These are phyloP conservation scores for Liriodendron chinense DNA, from an alignment of 164 flowering plant species.

Conservation along the genomic window DNA sequence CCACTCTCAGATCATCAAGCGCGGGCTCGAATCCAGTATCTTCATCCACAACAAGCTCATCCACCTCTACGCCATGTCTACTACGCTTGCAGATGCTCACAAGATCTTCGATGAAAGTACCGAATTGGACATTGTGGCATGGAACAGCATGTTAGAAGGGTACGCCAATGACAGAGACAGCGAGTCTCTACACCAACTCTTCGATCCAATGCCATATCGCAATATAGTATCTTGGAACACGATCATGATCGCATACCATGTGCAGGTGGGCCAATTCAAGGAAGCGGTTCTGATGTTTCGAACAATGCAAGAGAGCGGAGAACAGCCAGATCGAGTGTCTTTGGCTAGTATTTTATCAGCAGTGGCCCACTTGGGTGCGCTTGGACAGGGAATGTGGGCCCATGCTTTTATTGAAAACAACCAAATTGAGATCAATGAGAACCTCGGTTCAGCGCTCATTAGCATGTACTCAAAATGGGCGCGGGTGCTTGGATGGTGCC, in stretches of 20 bases:
- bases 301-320: constrained; percentile 13
- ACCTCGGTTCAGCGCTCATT: constrained; percentile 15
- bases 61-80: constrained; percentile 7
- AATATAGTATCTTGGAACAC: constrained; percentile 16
- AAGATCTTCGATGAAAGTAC: constrained; percentile 14
- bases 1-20: constrained; percentile 11
- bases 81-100: constrained; percentile 10
- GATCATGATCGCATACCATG: constrained; percentile 13
- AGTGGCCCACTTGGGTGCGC: constrained; percentile 14
- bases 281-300: constrained; percentile 11
- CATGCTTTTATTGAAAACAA: constrained; percentile 8
- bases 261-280: constrained; percentile 6
- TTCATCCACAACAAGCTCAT: constrained; percentile 13
- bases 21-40: constrained; percentile 4
- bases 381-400: constrained; percentile 15
- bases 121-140: constrained; percentile 12
- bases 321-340: constrained; percentile 11
- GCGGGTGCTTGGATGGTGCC: constrained; percentile 12
- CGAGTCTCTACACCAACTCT: constrained; percentile 5
- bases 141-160: constrained; percentile 19
- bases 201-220: constrained; percentile 14
- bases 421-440: constrained; percentile 9
- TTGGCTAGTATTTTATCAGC: constrained; percentile 14
- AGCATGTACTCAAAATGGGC: constrained; percentile 17
- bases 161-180: constrained; percentile 4